Percentiles rank a stretch among this genome's conserved stretches.
phyloP scores from a whole-genome alignment of 2,329 filamentous ascomycete genomes.

The Tolypocladium endophyticum region DNA sequence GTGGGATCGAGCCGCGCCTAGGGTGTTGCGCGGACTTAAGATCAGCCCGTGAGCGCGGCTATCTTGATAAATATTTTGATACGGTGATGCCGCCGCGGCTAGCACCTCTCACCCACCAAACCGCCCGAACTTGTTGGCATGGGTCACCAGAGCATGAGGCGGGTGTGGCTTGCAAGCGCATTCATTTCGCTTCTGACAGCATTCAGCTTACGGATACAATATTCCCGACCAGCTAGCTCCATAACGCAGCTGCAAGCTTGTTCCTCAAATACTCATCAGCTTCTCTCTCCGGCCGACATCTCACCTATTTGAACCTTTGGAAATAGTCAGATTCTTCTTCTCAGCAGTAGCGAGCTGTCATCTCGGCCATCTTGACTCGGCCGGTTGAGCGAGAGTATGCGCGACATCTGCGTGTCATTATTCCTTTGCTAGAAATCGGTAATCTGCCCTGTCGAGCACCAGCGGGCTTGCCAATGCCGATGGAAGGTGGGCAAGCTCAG shows the following conservation, averaged over 20 bases:
- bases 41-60: not conserved
- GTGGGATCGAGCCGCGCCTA: not conserved
- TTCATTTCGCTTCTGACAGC: not conserved
- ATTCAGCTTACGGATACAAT: not conserved
- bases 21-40: not conserved
- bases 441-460: not conserved
- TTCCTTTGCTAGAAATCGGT: not conserved
- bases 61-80: not conserved
- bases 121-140: too few species aligned
- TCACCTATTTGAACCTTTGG: not conserved
- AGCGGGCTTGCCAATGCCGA: not conserved
- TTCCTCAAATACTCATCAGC: not conserved
- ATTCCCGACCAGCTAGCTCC: not conserved
- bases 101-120: not conserved
- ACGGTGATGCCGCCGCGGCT: not conserved
- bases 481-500: constrained; percentile 5
- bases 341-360: not conserved
- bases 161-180: not conserved
- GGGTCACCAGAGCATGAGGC: too few species aligned
- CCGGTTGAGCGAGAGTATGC: not conserved
- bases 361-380: not conserved
- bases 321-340: too few species aligned
- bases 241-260: too few species aligned
- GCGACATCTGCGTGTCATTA: not conserved
- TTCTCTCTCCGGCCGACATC: not conserved